Conservation (phyloP, 2,329 filamentous ascomycete genomes). For the Fusarium pininemorale region DNA sequence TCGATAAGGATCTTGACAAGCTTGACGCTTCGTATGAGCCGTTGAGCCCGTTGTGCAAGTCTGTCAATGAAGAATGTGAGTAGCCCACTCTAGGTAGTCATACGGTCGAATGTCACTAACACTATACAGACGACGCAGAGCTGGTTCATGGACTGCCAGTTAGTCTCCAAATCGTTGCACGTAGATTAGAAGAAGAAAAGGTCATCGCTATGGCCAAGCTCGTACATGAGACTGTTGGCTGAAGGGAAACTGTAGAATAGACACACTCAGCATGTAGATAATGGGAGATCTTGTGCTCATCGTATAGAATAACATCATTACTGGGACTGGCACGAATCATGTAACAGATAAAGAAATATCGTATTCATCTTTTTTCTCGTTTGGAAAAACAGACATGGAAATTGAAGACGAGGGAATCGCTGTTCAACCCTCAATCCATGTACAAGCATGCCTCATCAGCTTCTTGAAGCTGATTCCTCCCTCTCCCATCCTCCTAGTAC, state of each 20-base stretch:
- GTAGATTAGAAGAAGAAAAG: constrained; percentile 55
- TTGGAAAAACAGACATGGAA: constrained; percentile 23
- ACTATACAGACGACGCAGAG: constrained; percentile 48
- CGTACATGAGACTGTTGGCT: constrained; percentile 2
- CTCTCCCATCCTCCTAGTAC: not conserved
- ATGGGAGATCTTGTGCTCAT: not conserved
- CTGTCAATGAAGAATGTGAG: constrained; percentile 56
- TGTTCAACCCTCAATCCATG: constrained; percentile 11
- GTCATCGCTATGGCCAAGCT: constrained; percentile 44
- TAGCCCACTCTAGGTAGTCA: not conserved
- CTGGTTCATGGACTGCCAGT: constrained; percentile 55
- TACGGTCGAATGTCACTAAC: not conserved
- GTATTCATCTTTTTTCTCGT: constrained; percentile 40
- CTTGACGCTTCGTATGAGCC: constrained; percentile 45
- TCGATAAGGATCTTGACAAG: constrained; percentile 52
- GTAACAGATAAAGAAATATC: constrained; percentile 35
- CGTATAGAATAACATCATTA: not conserved
- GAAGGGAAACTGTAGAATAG: not conserved
- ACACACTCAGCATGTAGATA: not conserved
- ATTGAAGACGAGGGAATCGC: constrained; percentile 19
- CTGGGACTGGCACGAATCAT: not conserved
- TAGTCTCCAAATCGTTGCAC: constrained; percentile 55
- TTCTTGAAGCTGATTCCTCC: not conserved
- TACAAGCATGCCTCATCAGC: constrained; percentile 7
- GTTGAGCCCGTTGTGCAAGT: constrained; percentile 49